These are phyloP conservation scores for Paramecium sexaurelia DNA, from an alignment of 73 alveolate species.

Conservation along the genomic window DNA sequence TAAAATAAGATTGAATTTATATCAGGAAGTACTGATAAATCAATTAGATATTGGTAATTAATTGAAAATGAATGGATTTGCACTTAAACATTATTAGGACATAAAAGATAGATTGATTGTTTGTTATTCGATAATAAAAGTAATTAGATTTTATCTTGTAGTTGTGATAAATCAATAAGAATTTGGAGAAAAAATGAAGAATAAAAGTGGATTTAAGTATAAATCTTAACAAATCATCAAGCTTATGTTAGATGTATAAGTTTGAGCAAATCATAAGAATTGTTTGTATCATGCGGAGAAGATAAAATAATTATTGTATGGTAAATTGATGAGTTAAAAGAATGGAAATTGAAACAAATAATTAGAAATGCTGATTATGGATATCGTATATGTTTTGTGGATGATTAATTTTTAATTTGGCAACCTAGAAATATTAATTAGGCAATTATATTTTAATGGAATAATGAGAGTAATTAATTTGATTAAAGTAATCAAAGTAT, in stretches of 20 bases:
- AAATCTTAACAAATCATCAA: background rate
- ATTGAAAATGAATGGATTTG: background rate
- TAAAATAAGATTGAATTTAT: background rate
- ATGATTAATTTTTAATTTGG: background rate
- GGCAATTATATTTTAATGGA: background rate
- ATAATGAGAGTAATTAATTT: background rate
- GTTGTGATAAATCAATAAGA: slow-evolving; percentile 11
- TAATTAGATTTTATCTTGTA: background rate
- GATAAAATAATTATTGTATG: background rate
- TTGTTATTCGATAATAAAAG: background rate
- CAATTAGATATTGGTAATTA: background rate
- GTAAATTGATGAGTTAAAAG: background rate
- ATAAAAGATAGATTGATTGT: background rate
- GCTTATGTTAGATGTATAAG: slow-evolving; percentile 16
- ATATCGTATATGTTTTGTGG: background rate
- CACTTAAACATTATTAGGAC: background rate
- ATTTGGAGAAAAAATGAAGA: background rate
- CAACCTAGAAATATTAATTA: background rate
- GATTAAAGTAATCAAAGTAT: background rate
- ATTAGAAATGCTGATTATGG: background rate
- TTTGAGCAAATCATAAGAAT: background rate
- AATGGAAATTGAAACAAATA: background rate
- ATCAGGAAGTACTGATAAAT: slow-evolving; percentile 21
- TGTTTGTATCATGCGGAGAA: slow-evolving; percentile 3
- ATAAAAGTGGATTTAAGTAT: background rate